Base-by-base conservation (phyloP, 2,329 filamentous ascomycete genomes). In the Cordyceps tenuipes region DNA sequence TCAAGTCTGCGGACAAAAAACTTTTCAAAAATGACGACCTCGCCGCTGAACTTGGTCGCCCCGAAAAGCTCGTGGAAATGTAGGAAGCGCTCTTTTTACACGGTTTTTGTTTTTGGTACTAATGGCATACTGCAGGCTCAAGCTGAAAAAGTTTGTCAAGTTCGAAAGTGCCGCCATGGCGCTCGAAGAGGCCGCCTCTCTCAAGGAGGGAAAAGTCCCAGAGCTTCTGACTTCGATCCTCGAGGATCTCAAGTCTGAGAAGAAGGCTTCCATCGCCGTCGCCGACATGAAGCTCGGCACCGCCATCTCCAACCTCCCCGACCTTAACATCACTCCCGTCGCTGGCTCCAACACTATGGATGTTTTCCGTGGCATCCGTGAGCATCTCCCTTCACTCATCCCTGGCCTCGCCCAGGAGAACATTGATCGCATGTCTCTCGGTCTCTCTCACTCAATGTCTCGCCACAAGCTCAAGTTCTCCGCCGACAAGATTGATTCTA, bases 1-100 rank as follows among this genome's bases (percentile, higher is more conserved):
- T 99, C 81, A 97, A 99, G 83, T 89, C 93, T 69, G 91, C 92
- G 75, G 93, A 97, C 83, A 97, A 97, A 85, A 97, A 97, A 82
- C 84, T 97, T 62, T 82, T 99, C 66, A 94, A 96, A 76, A 87
- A 89, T 70, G 88, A 93, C 76, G 86, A 92, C 71, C 77, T 96
- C 64, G 82, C 84, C 58, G 81, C 85, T 64, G 86, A 94, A 73
- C 82, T 91, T 63, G 83, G 86, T 66, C 88, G 88, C 62, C 86
- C 91, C 41, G 91, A 97, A 75, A 89, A 89, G 69, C 84, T 96
- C 65, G 90, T 91, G 68, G 88, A 89, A 69, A 84, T 96, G 88
- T 93, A 80, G 81, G 89, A 82, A 49, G 7, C n/a, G 19, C 36
- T 19, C 15, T 5, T 46, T 54, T 31, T 17, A 59, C 47, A 48